Evolutionary conservation across 768 basidiomycete species (phyloP).

Genomic region (Podaxis sp.): DNA sequence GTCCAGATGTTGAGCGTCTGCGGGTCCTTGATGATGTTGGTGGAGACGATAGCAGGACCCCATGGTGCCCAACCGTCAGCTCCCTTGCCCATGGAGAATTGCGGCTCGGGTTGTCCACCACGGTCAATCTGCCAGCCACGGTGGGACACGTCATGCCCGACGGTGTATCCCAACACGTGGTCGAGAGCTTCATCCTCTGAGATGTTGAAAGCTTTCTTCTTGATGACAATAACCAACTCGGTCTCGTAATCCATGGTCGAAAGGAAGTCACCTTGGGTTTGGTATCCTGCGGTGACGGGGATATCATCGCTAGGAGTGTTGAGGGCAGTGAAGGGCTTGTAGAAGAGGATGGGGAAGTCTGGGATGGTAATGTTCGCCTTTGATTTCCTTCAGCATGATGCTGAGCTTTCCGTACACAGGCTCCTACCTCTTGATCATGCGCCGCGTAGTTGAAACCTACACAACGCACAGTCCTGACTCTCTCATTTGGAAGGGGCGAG

Average conservation of each 20-base stretch:
- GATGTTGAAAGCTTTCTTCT: slow-evolving; percentile 41
- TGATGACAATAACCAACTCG: slow-evolving; percentile 41
- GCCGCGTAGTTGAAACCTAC: slow-evolving; percentile 36
- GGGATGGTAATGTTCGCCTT: slow-evolving; percentile 34
- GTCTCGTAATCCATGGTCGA: slow-evolving; percentile 42
- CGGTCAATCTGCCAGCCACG: slow-evolving; percentile 44
- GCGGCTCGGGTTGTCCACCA: slow-evolving; percentile 39
- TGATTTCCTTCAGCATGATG: background rate
- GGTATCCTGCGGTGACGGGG: slow-evolving; percentile 34
- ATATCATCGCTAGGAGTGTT: slow-evolving; percentile 34
- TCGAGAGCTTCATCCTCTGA: slow-evolving; percentile 38
- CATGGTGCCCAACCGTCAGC: slow-evolving; percentile 43
- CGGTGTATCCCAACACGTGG: slow-evolving; percentile 38
- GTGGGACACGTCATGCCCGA: slow-evolving; percentile 42
- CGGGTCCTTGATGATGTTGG: slow-evolving; percentile 35
- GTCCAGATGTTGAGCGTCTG: slow-evolving; percentile 40
- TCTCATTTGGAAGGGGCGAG: slow-evolving; percentile 31
- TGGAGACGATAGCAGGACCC: slow-evolving; percentile 38
- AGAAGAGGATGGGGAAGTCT: slow-evolving; percentile 34
- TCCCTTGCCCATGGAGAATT: slow-evolving; percentile 42
- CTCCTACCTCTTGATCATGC: slow-evolving; percentile 29
- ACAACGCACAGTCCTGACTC: slow-evolving; percentile 34
- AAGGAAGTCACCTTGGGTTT: slow-evolving; percentile 38
- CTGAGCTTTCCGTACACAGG: background rate
- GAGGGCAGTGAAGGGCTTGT: slow-evolving; percentile 34